Base-by-base conservation (phyloP, 2,329 filamentous ascomycete genomes). In the Aspergillus tanneri region DNA sequence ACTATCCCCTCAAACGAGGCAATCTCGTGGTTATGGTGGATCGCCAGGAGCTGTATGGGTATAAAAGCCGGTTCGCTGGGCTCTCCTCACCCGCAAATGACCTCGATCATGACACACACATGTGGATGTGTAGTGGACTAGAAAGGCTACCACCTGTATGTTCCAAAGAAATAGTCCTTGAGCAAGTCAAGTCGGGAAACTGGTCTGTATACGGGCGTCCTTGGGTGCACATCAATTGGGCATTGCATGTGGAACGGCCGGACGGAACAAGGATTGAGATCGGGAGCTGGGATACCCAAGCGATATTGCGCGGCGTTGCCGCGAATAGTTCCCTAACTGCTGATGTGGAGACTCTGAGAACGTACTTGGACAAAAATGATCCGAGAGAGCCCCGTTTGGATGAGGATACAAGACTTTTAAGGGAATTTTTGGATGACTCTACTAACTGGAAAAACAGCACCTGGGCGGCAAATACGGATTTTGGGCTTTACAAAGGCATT, bases 401-500 rank as follows among this genome's bases (percentile, higher is more conserved):
- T n/a, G n/a, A n/a, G n/a, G n/a, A n/a, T n/a, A n/a, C n/a, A n/a
- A n/a, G n/a, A n/a, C n/a, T n/a, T n/a, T n/a, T n/a, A n/a, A n/a
- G n/a, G n/a, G 53, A 30, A 7, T 50, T 43, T 9, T 34, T 28
- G 37, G 18, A 35, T 30, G 35, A 11, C 21, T 10, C 27, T 4
- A 18, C 37, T 42, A 19, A 44, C 28, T 25, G 36, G 30, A 27
- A 36, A 25, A 44, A 23, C 19, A 42, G 39, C 39, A 28, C 39
- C 12, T 42, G 34, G 39, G 39, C 25, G 16, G 21, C 19, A 34
- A 39, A 18, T 49, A 43, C 24, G 42, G 49, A 21, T 25, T 47
- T 4, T 16, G 48, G 16, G 22, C 44, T 8, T 41, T 48, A 16
- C 8, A 10, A 41, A 23, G 16, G n/a, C 9, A 38, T 25, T 18